These are phyloP conservation scores for Marasmius tenuissimus DNA, from an alignment of 1,284 basidiomycete genomes.

Conservation along the genomic window DNA sequence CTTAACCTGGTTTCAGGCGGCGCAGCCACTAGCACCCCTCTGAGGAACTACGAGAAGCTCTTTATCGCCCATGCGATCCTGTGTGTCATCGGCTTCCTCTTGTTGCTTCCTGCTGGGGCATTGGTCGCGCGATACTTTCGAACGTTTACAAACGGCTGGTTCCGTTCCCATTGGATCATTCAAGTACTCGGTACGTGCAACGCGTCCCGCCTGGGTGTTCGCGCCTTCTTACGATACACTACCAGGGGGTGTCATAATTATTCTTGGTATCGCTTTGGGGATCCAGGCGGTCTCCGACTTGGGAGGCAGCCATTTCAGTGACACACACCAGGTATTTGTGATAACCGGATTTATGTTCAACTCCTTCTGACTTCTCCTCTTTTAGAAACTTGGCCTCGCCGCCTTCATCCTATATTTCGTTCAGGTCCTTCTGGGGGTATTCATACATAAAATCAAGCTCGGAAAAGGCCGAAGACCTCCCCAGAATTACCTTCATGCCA, in stretches of 20 bases:
- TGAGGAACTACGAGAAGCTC: constrained; percentile 37
- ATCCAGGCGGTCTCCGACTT: constrained; percentile 43
- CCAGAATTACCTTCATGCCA: constrained; percentile 61
- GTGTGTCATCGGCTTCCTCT: constrained; percentile 52
- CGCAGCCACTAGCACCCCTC: constrained; percentile 16
- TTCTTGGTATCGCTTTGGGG: constrained; percentile 51
- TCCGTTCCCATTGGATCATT: constrained; percentile 49
- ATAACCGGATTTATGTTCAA: not conserved
- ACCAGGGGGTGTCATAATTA: constrained; percentile 48
- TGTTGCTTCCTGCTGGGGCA: constrained; percentile 59
- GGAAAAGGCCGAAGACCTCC: constrained; percentile 39
- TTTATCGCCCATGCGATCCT: constrained; percentile 57
- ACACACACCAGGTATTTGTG: constrained; percentile 48
- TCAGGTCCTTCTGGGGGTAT: constrained; percentile 56
- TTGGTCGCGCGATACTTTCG: constrained; percentile 59
- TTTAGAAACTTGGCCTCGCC: constrained; percentile 54
- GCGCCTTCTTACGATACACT: constrained; percentile 11
- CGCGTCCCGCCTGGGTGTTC: not conserved
- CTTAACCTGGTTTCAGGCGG: constrained; percentile 40
- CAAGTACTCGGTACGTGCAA: constrained; percentile 40
- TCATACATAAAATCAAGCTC: constrained; percentile 61
- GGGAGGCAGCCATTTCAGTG: constrained; percentile 40
- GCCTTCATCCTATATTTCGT: constrained; percentile 61
- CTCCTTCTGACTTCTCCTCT: constrained; percentile 3
- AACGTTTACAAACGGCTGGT: constrained; percentile 57